Evolutionary conservation across 129 eudicot species (phyloP), one percentile per base, ranked within the genome.

Genomic region (Tagetes patula): DNA sequence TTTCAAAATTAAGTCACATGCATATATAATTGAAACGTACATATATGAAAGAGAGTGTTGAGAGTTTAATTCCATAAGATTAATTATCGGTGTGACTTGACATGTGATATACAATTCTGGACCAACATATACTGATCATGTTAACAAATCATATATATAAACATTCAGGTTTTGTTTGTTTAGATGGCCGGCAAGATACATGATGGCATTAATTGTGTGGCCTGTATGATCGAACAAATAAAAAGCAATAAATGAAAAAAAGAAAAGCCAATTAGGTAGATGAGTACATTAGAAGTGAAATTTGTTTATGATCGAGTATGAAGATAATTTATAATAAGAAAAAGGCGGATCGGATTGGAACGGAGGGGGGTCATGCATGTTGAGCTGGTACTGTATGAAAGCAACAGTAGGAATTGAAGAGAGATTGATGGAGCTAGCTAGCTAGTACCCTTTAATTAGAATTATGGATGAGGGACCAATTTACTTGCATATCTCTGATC

Each of bases 361-460:
- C 71, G 71, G 48, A 49, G 48, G 66, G 77, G 72, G 42, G 77
- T 78, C 77, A 78, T 78, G 77, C 77, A 78, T 78, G 77, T 78
- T 78, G 82, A 78, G 82, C 50, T 78, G 82, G 82, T 71, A 77
- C 50, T 78, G 82, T 78, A 78, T 71, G 82, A 78, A 71, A 78
- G 77, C 82, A 71, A 78, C 82, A 52, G 49, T 78, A 63, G 77
- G 72, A 52, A 78, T 76, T 62, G 67, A 71, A 71, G 47, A 42
- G 10, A 42, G 47, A 42, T 42, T 42, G 8, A 42, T 6, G 27
- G 27, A 20, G 27, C 27, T 20, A 20, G 27, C 27, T 20, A 20
- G 27, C 27, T 42, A 71, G 82, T 78, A 78, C 82, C 77, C 82
- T 78, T 72, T 63, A 20, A 20, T 20, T 20, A 63, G 72, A 71